A percentile compares a stretch with the other conserved stretches of the same genome.
These are phyloP conservation scores for Penicillium sp. DNA, from an alignment of 2,329 filamentous ascomycete species.

Conservation along the genomic window DNA sequence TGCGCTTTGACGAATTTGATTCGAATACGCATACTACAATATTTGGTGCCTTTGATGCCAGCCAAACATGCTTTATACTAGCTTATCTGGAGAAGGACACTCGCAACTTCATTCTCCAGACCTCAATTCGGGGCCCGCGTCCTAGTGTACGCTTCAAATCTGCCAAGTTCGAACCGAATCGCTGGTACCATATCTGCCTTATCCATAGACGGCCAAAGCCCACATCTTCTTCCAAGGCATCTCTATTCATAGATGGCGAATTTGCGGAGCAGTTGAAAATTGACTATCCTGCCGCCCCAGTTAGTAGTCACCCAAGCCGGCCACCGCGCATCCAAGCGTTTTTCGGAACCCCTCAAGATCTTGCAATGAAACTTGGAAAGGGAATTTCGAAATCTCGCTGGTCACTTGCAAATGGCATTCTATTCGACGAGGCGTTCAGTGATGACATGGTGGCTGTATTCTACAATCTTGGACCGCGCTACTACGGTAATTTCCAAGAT, in stretches of 20 bases:
- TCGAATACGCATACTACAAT: slow-evolving; percentile 85
- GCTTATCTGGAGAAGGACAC: slow-evolving; percentile 94
- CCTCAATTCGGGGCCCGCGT: slow-evolving; percentile 81
- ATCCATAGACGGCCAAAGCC: slow-evolving; percentile 81
- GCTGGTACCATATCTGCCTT: slow-evolving; percentile 92
- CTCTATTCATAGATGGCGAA: slow-evolving; percentile 89
- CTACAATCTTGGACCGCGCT: slow-evolving; percentile 84
- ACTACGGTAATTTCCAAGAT: slow-evolving; percentile 96
- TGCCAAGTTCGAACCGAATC: slow-evolving; percentile 71
- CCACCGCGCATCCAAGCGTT: slow-evolving; percentile 79
- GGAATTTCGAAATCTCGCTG: slow-evolving; percentile 78
- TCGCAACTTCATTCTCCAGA: slow-evolving; percentile 92
- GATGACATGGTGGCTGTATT: slow-evolving; percentile 93
- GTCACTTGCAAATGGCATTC: slow-evolving; percentile 86
- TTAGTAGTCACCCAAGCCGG: slow-evolving; percentile 59
- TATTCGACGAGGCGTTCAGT: slow-evolving; percentile 85
- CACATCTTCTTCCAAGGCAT: slow-evolving; percentile 76
- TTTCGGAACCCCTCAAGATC: slow-evolving; percentile 85
- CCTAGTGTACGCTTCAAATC: slow-evolving; percentile 95
- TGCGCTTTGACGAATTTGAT: slow-evolving; percentile 87
- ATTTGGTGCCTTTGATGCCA: slow-evolving; percentile 91
- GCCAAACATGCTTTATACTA: slow-evolving; percentile 90
- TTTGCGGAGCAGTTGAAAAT: slow-evolving; percentile 92
- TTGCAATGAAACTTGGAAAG: slow-evolving; percentile 75
- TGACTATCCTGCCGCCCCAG: slow-evolving; percentile 79